These are phyloP conservation scores for Ophiostoma piceae DNA, from an alignment of 2,329 filamentous ascomycete genomes.

Conservation along the genomic window DNA sequence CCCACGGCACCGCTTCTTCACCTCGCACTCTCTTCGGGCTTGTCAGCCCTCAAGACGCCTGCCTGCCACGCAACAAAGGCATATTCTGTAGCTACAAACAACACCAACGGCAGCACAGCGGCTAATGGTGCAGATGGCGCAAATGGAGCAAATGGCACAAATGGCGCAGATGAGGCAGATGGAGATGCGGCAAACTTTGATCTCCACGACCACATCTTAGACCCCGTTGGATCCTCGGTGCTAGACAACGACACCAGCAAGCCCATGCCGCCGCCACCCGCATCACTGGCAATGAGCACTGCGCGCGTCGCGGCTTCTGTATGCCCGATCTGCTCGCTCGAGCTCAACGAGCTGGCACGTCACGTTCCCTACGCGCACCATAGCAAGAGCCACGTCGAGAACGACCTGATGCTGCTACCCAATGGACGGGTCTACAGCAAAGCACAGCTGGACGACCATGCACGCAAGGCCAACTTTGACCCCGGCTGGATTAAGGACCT, in stretches of 20 bases:
- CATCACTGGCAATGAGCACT: constrained; percentile 19
- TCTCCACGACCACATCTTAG: background rate
- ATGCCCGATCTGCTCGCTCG: constrained; percentile 92
- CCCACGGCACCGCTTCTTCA: constrained; percentile 80
- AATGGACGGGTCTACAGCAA: constrained; percentile 82
- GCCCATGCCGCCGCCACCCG: constrained; percentile 17
- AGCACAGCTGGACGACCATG: constrained; percentile 66
- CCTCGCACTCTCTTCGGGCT: constrained; percentile 80
- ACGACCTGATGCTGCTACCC: constrained; percentile 78
- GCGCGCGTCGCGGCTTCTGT: constrained; percentile 37
- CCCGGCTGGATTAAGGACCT: constrained; percentile 69
- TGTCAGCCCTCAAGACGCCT: constrained; percentile 93
- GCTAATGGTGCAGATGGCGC: background rate
- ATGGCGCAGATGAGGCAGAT: background rate
- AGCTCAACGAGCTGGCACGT: constrained; percentile 84
- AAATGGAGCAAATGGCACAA: background rate
- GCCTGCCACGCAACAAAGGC: constrained; percentile 65
- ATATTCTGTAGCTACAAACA: background rate
- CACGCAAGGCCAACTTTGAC: constrained; percentile 69
- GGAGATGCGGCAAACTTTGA: background rate
- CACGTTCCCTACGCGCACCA: constrained; percentile 93
- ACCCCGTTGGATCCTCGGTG: background rate
- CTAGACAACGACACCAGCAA: background rate
- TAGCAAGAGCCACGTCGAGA: constrained; percentile 86
- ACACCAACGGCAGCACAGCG: background rate